Percentiles rank a stretch among this genome's conserved stretches.
Conservation (phyloP, 2,329 filamentous ascomycete genomes). For the Neofusicoccum sp. region DNA sequence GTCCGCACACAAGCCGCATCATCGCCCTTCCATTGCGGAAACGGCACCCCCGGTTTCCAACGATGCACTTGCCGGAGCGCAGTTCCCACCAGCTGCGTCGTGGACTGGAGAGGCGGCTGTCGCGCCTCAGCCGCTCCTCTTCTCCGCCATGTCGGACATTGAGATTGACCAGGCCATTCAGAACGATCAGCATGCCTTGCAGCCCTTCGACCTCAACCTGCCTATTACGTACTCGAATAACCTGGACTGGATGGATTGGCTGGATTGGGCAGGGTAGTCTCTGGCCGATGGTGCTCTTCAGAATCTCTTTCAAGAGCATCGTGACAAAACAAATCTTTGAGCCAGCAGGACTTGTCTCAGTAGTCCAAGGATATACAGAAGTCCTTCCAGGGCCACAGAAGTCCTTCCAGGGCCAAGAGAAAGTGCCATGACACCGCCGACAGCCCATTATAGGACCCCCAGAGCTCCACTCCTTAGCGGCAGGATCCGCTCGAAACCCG, state of each 20-base stretch:
- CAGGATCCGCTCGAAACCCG: too few species aligned
- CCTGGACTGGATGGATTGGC: conserved; percentile 18
- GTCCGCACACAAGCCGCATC: conserved; percentile 31
- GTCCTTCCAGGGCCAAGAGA: too few species aligned
- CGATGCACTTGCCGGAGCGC: conserved; percentile 17
- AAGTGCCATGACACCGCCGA: too few species aligned
- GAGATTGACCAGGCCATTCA: conserved; percentile 67
- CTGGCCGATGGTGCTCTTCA: too few species aligned
- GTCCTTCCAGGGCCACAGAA: too few species aligned
- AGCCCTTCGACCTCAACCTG: conserved; percentile 54
- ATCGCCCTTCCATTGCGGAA: conserved; percentile 12
- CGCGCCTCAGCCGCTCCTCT: conserved; percentile 57
- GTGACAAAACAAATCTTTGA: too few species aligned
- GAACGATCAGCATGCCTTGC: conserved; percentile 57
- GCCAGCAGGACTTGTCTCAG: too few species aligned
- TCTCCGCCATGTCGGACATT: conserved; percentile 68
- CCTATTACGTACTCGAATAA: conserved; percentile 54
- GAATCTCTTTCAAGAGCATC: too few species aligned
- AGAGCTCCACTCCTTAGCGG: too few species aligned
- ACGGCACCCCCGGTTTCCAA: not conserved
- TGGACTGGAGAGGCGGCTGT: conserved; percentile 22
- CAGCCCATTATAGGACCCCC: too few species aligned
- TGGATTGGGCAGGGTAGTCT: conserved; percentile 7
- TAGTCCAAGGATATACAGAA: too few species aligned
- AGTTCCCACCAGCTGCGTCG: conserved; percentile 15